Base-by-base conservation (phyloP, 139 green algal species). In the Tetraselmis chui region DNA sequence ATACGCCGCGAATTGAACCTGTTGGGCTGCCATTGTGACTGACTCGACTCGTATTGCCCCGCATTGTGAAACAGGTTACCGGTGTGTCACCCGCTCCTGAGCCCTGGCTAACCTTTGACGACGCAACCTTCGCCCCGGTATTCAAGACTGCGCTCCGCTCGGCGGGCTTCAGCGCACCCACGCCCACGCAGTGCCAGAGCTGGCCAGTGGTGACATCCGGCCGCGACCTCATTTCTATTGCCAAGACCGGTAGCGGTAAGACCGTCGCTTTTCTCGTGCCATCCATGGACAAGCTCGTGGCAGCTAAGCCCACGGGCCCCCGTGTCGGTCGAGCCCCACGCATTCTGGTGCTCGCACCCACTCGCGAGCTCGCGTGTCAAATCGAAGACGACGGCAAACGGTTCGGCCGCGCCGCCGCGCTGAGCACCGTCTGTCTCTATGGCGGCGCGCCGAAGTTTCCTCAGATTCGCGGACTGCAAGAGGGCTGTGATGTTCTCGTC, bases 141-240 rank as follows among this genome's bases (percentile, higher is more conserved):
- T n/a, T n/a, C n/a, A n/a, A n/a, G n/a, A n/a, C n/a, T n/a, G n/a
- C n/a, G n/a, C n/a, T n/a, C n/a, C n/a, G n/a, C n/a, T n/a, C n/a
- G n/a, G n/a, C n/a, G n/a, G n/a, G n/a, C n/a, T 92, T 89, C 78
- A 88, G 31, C 29, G 92, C 92, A 31, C 89, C 89, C 29, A 92
- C 89, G 30, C 89, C 89, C 30, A 86, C 92, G 45, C 89, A 92
- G 79, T 74, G 74, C 29, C 84, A 92, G 30, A 78, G 85, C 27
- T 92, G 92, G 59, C 89, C 89, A 25, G 89, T 90, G 32, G 88
- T 83, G 22, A 59, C 88, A 1, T 32, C 78, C 5, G 84, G 88
- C 29, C 81, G 88, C 22, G 89, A 92, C 30, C 80, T 91, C 2
- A 89, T 91, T 84, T 88, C 31, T 2, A 80, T 45, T 58, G 77